Base-by-base conservation (phyloP, 2,329 filamentous ascomycete genomes). In the Aspergillus sp. region DNA sequence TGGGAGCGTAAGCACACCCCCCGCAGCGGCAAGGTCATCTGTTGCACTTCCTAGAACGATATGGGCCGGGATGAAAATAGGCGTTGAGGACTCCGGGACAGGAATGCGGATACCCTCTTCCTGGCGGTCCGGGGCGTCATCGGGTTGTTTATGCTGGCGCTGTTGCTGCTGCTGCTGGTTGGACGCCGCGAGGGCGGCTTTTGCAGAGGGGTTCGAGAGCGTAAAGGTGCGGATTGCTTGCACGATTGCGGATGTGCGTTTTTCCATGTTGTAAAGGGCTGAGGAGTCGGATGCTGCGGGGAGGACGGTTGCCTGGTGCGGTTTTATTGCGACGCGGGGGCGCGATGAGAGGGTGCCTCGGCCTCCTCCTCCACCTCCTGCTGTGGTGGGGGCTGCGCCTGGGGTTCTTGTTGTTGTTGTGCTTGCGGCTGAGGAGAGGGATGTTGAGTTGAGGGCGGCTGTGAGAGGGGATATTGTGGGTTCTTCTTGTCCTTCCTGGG, bases 221-320 rank as follows among this genome's bases (percentile, higher is more conserved):
- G 77, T 74, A 56, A 76, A 79, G 11, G 62, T 65, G 42, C 77
- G 73, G 45, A 80, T 72, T 15, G 76, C 72, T 18, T 71, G 64
- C 24, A 79, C 69, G 43, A 79, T 71, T 18, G 75, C 68, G 4
- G 74, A 73, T 3, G 74, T 77, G 49, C 69, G 68, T 57, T 77
- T 77, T 56, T 80, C 78, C 60, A 79, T 71, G 44, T 64, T 68
- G 62, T 80, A 77, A 3, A 80, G 71, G 1, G 76, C 76, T 18
- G 70, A 69, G 4, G 75, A 69, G 53, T 75, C 70, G 2, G 74
- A 78, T 20, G 73, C 64, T 5, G 66, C 63, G 6, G 78, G 74
- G 60, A 72, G 71, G 15, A 75, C 68, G 36, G 78, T 80, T 5
- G 78, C 77, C 58, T 75, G 74, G 66, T 80, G 77, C 0, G 71